A percentile compares a stretch with the other conserved stretches of the same genome.
Evolutionary conservation across 371 early-diverging fungal species (phyloP).

Genomic region (Syncephalis fuscata): DNA sequence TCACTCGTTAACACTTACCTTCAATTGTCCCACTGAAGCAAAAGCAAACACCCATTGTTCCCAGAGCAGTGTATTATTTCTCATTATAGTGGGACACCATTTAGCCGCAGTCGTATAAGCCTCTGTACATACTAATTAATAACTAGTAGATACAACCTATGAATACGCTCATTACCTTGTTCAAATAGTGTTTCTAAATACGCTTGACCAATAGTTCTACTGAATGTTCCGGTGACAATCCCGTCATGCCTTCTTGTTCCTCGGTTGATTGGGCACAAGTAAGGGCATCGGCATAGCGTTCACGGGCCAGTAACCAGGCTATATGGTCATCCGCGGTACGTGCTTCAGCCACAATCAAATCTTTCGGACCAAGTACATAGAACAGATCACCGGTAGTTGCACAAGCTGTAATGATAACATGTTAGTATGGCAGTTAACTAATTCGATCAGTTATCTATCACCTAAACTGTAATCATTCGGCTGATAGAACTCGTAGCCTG

Average conservation of each 20-base stretch:
- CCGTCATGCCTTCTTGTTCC: slow-evolving; percentile 22
- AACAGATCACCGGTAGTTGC: slow-evolving; percentile 44
- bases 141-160: no score
- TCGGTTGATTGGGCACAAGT: slow-evolving; percentile 25
- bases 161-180: slow-evolving; percentile 10
- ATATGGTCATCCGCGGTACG: slow-evolving; percentile 83
- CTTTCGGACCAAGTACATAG: slow-evolving; percentile 82
- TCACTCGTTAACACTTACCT: slow-evolving; percentile 12
- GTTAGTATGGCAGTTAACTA: neutral
- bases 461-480: slow-evolving; percentile 82
- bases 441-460: neutral
- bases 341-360: slow-evolving; percentile 73
- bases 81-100: slow-evolving; percentile 50
- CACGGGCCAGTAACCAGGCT: slow-evolving; percentile 71
- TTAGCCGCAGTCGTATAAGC: slow-evolving; percentile 54
- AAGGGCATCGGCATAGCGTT: slow-evolving; percentile 66
- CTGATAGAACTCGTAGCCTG: slow-evolving; percentile 69
- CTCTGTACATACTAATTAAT: slow-evolving; percentile 11
- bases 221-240: slow-evolving; percentile 20
- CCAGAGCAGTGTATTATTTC: slow-evolving; percentile 56
- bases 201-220: slow-evolving; percentile 43
- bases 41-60: slow-evolving; percentile 82
- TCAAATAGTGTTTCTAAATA: slow-evolving; percentile 59
- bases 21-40: slow-evolving; percentile 49
- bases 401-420: slow-evolving; percentile 11